Conservation (phyloP, 805 yeast species). For the Cyberlindnera subsufficiens region DNA sequence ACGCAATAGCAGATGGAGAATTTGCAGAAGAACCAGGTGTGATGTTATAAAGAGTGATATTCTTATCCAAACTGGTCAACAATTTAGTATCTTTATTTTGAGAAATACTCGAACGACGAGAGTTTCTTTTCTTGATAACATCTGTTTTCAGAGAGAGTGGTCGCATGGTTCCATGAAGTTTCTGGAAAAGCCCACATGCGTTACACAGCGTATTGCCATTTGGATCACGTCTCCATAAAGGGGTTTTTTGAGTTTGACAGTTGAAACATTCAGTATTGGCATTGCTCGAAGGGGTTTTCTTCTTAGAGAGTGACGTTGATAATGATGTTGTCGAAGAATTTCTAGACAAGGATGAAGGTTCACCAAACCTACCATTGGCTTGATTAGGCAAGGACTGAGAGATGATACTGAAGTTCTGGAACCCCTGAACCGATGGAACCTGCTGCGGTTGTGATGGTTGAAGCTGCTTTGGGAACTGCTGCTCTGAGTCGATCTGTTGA, state of each 20-base stretch:
- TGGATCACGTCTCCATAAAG: constrained; percentile 89
- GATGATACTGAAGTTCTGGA: constrained; percentile 1
- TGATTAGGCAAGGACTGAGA: constrained; percentile 11
- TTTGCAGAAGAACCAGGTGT: constrained; percentile 18
- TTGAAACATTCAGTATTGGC: constrained; percentile 57
- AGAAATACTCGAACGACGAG: constrained; percentile 22
- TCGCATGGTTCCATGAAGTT: constrained; percentile 87
- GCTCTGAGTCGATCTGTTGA: not conserved
- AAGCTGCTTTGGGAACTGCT: too few species aligned
- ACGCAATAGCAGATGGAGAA: constrained; percentile 14
- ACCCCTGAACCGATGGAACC: not conserved
- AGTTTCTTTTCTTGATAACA: constrained; percentile 73
- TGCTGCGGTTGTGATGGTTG: not conserved
- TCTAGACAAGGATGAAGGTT: constrained; percentile 4
- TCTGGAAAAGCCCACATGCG: constrained; percentile 90
- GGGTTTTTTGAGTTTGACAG: constrained; percentile 86
- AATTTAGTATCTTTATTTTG: constrained; percentile 12
- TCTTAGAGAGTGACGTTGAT: constrained; percentile 19
- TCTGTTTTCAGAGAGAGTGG: constrained; percentile 88
- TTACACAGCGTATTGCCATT: constrained; percentile 89
- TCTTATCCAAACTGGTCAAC: constrained; percentile 18
- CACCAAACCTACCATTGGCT: not conserved
- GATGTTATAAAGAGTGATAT: constrained; percentile 13
- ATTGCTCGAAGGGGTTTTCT: constrained; percentile 16
- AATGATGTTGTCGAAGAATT: constrained; percentile 11